These are phyloP conservation scores for Russula sp. DNA, from an alignment of 768 basidiomycete species.

Conservation along the genomic window DNA sequence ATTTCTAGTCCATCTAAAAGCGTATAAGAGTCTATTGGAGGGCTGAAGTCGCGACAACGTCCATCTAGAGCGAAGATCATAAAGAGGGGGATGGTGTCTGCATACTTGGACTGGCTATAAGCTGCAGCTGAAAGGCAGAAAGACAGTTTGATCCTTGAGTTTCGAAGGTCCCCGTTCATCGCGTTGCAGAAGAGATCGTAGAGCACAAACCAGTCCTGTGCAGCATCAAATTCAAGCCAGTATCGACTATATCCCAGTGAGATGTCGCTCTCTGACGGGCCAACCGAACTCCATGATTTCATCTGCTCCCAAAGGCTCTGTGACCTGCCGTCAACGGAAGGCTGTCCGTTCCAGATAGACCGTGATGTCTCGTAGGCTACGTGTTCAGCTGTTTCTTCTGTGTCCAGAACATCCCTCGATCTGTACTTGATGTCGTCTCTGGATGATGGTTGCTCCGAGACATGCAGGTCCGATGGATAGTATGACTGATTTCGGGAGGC, in stretches of 20 bases:
- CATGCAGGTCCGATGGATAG: background rate
- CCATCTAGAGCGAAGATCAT: background rate
- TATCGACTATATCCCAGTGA: slow-evolving; percentile 5
- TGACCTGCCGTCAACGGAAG: background rate
- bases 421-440: background rate
- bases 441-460: background rate
- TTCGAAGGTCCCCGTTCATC: background rate
- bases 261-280: background rate
- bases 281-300: background rate
- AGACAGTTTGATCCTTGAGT: background rate
- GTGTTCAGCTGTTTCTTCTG: background rate
- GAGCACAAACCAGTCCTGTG: slow-evolving; percentile 4
- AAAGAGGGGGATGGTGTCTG: background rate
- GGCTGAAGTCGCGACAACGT: background rate
- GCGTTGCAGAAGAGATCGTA: slow-evolving; percentile 1
- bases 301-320: background rate
- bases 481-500: background rate
- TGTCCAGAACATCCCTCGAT: background rate
- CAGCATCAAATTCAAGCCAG: slow-evolving; percentile 10
- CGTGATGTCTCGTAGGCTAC: background rate
- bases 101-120: slow-evolving; percentile 1
- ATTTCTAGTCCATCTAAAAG: slow-evolving; percentile 1
- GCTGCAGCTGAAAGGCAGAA: slow-evolving; percentile 10
- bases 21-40: background rate
- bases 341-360: background rate